Conservation (phyloP, 805 yeast species). For the Blastobotrys attinorum region DNA sequence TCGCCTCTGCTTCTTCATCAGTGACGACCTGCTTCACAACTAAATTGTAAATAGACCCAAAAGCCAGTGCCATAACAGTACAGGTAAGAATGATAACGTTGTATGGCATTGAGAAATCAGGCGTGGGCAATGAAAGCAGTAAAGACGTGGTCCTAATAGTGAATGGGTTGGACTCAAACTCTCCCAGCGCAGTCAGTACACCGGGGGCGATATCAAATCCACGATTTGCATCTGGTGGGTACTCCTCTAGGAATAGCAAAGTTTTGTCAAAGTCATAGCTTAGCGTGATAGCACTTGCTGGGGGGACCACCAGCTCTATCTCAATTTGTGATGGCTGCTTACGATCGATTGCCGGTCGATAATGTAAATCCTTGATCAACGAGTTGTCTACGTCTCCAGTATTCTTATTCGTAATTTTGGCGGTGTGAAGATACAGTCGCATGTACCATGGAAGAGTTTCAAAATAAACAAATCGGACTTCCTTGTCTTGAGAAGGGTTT, state of each 20-base stretch:
- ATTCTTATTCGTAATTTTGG: too few relatives aligned
- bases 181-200: conserved; percentile 49
- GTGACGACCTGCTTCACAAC: conserved; percentile 67
- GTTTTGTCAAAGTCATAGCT: conserved; percentile 84
- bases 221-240: conserved; percentile 99
- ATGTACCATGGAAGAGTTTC: conserved; percentile 93
- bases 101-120: conserved; percentile 98
- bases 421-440: conserved; percentile 70
- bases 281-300: conserved; percentile 49
- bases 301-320: conserved; percentile 55
- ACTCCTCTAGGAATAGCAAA: conserved; percentile 74
- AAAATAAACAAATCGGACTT: conserved; percentile 51
- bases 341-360: conserved; percentile 74
- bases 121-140: conserved; percentile 82
- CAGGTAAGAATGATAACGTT: conserved; percentile 92
- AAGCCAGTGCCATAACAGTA: conserved; percentile 85
- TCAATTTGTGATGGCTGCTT: conserved; percentile 78
- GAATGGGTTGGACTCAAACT: conserved; percentile 2
- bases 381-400: conserved; percentile 20
- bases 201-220: conserved; percentile 95
- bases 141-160: conserved; percentile 74
- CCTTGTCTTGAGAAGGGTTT: conserved; percentile 48
- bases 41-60: conserved; percentile 78
- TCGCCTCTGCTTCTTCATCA: conserved; percentile 45
- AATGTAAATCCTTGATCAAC: conserved; percentile 46